phyloP scores from a whole-genome alignment of 176 grass and related monocot genomes.

The Tillandsia fasciculata region DNA sequence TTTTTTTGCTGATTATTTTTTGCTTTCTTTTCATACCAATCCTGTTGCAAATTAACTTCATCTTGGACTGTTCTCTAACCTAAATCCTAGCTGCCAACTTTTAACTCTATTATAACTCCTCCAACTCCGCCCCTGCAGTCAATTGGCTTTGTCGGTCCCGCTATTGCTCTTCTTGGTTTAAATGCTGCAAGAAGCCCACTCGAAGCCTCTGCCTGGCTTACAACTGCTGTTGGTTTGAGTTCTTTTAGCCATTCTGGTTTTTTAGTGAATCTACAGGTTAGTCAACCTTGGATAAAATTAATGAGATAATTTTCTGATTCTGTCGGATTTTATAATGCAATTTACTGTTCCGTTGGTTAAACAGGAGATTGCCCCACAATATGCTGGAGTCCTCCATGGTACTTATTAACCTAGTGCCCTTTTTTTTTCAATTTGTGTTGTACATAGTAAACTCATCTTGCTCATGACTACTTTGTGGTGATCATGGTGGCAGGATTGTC shows the following conservation, averaged over 20 bases:
- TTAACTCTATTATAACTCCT: conserved; percentile 3
- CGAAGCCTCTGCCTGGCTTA: conserved; percentile 82
- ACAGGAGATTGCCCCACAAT: conserved; percentile 90
- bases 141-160: conserved; percentile 90
- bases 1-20: too few species aligned
- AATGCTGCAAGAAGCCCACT: conserved; percentile 70
- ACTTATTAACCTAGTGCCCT: conserved; percentile 10
- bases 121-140: conserved; percentile 40
- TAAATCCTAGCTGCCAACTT: conserved; percentile 8
- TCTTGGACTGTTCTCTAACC: not conserved
- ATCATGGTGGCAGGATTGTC: conserved; percentile 61
- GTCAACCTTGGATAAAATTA: conserved; percentile 4
- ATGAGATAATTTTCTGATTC: conserved; percentile 4
- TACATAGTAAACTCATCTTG: not conserved
- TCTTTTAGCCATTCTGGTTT: conserved; percentile 98
- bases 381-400: conserved; percentile 92
- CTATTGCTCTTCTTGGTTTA: conserved; percentile 69
- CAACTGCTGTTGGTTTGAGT: conserved; percentile 73
- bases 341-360: conserved; percentile 15
- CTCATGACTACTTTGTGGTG: not conserved
- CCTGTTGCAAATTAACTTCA: not conserved
- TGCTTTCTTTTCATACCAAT: too few species aligned
- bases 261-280: conserved; percentile 91
- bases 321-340: conserved; percentile 10
- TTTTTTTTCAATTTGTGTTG: too few species aligned